phyloP scores from a whole-genome alignment of 1,139 yeast genomes.

The Debaryomycetaceae sp. region DNA sequence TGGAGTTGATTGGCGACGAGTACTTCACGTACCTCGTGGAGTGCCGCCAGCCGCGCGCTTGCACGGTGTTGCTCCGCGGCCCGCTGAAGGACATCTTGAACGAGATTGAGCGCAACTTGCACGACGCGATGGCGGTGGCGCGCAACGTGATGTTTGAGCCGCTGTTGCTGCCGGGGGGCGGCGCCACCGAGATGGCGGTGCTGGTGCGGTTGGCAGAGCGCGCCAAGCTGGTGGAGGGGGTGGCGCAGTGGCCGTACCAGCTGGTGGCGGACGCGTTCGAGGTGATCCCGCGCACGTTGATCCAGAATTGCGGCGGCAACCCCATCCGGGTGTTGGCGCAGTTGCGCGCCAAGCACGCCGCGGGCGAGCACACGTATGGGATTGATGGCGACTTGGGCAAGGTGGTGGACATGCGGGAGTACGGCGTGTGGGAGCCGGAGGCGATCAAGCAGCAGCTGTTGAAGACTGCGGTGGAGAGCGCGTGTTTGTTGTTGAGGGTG shows the following conservation, averaged over 20 bases:
- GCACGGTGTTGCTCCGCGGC: slow-evolving; percentile 89
- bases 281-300: slow-evolving; percentile 93
- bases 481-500: slow-evolving; percentile 88
- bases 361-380: slow-evolving; percentile 81
- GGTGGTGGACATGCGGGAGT: slow-evolving; percentile 90
- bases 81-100: slow-evolving; percentile 95
- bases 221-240: slow-evolving; percentile 91
- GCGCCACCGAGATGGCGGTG: slow-evolving; percentile 99
- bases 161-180: slow-evolving; percentile 95
- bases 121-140: slow-evolving; percentile 98
- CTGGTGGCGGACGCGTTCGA: slow-evolving; percentile 99
- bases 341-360: slow-evolving; percentile 93
- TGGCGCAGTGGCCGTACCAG: slow-evolving; percentile 97
- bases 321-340: slow-evolving; percentile 87
- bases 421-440: slow-evolving; percentile 99
- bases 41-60: slow-evolving; percentile 85
- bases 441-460: slow-evolving; percentile 95
- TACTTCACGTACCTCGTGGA: slow-evolving; percentile 83
- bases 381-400: slow-evolving; percentile 94
- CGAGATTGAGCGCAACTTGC: slow-evolving; percentile 94
- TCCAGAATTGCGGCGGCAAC: slow-evolving; percentile 97
- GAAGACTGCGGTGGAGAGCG: slow-evolving; percentile 96
- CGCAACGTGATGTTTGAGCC: slow-evolving; percentile 96
- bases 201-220: slow-evolving; percentile 82
- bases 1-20: slow-evolving; percentile 95